Evolutionary conservation across 805 yeast species (phyloP), one percentile per base, ranked within the genome.

Genomic region (Lipomyces spencermartinsiae): DNA sequence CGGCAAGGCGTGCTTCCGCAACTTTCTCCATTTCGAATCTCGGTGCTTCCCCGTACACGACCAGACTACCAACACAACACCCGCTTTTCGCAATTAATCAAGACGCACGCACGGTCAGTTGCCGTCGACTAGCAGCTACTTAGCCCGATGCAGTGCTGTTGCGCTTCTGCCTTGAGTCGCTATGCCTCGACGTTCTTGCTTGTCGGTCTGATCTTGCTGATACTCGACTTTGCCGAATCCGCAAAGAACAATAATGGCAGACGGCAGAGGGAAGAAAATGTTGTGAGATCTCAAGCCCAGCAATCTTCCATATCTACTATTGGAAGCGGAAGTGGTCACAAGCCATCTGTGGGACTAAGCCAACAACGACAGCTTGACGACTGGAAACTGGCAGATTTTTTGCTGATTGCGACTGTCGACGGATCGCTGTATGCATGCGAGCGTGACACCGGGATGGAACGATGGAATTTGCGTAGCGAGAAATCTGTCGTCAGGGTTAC

Each of bases 371-470:
- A 81, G 25, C 75, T 86, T 16, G 73, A 74, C 19, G 86, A 85
- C 68, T 86, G 85, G 82, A 74, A 75, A 34, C 78, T 89, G 6
- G 80, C 91, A 0, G 86, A 89, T 71, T 74, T 90, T 9, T 76
- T 93, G 1, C 78, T 93, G 4, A 87, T 91, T 0, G 86, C 93
- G 12, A 97, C 93, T 74, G 84, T 93, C 1, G 97, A 94, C 74
- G 98, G 98, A 1, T 88, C 90, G 35, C 77, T 93, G 9, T 95
- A 92, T 76, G 97, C 95, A 0, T 78, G 93, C 9, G 87, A 89
- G 71, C 81, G 98, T 68, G 81, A 85, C 61, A 86, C 90, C 0
- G 98, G 98, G 1, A 85, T 85, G 33, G 77, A 88, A 9, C 75
- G 89, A 16, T 93, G 98, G 98, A 83, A 92, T 0, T 78, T 93